Evolutionary conservation across 495 filamentous ascomycete genomes (phyloP), one percentile per base, ranked within the genome.

Genomic region (Lasiosphaeria ovina): DNA sequence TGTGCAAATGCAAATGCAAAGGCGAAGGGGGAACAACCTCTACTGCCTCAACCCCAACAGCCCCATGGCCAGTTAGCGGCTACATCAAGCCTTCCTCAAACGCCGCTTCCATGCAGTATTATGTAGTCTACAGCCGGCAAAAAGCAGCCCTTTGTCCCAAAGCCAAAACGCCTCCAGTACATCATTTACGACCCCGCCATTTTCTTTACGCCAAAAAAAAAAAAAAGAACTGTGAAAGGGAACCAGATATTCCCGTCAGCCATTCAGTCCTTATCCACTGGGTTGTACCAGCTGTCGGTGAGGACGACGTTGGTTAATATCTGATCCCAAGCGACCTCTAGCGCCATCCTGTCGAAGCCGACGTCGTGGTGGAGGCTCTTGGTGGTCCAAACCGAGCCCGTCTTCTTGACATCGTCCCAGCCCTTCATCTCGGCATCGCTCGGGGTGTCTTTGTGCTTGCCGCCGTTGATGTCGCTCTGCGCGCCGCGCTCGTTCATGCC

Each of bases 401-500:
- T 64, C 16, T 38, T 38, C 31, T 24, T 47, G 35, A 64, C 64
- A n/a, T 61, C 44, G 42, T 57, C 24, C 64, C 64, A 67, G 40
- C 64, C 64, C 0, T 36, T 17, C 64, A 67, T 67, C 1, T 51
- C 3, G 31, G 64, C 54, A 44, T 64, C 42, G 7, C 16, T 31
- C 5, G 61, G 60, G 4, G 60, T 64, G 52, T 61, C 62, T 16
- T 49, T 24, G 52, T 61, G 60, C 55, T 64, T 56, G 50, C 64
- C 64, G 3, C 64, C 62, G 47, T 60, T 63, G 62, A 67, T 67
- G 47, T 67, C 64, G 47, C 50, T 56, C 55, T 59, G 64, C 0
- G 64, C 62, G 9, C 62, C 64, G 1, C 64, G 45, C 51, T 64
- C 55, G 35, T 5, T 34, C 64, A 64, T 64, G 24, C 64, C 64